These are phyloP conservation scores for Dictyostelium citrinum DNA, from an alignment of 78 protist species.

Conservation along the genomic window DNA sequence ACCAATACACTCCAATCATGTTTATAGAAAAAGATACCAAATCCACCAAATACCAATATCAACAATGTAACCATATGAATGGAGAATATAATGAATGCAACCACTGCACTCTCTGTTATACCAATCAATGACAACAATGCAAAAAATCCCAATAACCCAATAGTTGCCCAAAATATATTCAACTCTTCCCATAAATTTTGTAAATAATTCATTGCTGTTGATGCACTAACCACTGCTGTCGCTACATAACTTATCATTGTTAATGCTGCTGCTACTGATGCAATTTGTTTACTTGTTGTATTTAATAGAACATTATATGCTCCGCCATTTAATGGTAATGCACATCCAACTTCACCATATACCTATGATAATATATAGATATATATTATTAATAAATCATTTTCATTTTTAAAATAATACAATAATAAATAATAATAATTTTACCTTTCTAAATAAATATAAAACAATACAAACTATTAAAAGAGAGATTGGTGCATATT, in stretches of 20 bases:
- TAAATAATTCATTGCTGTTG: slow-evolving; percentile 63
- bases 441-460: slow-evolving; percentile 84
- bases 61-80: slow-evolving; percentile 80
- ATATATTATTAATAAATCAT: no score
- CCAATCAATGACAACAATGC: slow-evolving; percentile 78
- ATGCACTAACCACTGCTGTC: slow-evolving; percentile 87
- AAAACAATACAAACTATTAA: slow-evolving; percentile 76
- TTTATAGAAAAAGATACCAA: background rate
- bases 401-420: no score
- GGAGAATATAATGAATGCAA: slow-evolving; percentile 81
- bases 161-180: slow-evolving; percentile 44
- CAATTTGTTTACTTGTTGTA: slow-evolving; percentile 83
- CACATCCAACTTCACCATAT: slow-evolving; percentile 87
- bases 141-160: slow-evolving; percentile 65
- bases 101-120: slow-evolving; percentile 82
- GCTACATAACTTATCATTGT: slow-evolving; percentile 89
- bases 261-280: slow-evolving; percentile 89
- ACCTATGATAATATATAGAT: no score
- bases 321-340: slow-evolving; percentile 91
- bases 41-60: slow-evolving; percentile 71
- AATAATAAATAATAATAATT: no score
- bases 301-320: slow-evolving; percentile 89
- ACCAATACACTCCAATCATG: background rate
- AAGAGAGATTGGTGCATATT: slow-evolving; percentile 87
- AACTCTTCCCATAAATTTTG: background rate